phyloP scores from a whole-genome alignment of 306 rosid genomes.

The Rosa multiflora region DNA sequence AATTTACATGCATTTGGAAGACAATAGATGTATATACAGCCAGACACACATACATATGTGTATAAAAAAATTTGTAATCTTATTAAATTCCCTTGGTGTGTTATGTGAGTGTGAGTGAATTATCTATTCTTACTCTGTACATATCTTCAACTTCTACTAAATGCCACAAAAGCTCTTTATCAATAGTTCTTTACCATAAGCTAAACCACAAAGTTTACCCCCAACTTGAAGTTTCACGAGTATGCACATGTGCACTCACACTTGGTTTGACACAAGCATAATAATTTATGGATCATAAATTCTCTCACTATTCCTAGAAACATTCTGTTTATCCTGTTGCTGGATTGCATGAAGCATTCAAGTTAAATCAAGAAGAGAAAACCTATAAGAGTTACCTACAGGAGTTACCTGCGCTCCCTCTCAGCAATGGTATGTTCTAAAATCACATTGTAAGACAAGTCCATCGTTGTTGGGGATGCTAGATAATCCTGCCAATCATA shows the following conservation, averaged over 20 bases:
- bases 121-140: neutral
- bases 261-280: neutral
- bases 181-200: neutral
- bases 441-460: constrained; percentile 88
- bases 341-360: neutral
- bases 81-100: neutral
- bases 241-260: neutral
- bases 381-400: neutral
- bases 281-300: neutral
- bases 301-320: neutral
- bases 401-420: constrained; percentile 98
- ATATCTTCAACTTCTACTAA: neutral
- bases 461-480: constrained; percentile 75
- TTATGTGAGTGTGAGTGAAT: neutral
- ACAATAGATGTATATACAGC: neutral
- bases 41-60: neutral
- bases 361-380: constrained; percentile 2
- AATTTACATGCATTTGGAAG: neutral
- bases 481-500: constrained; percentile 79
- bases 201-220: constrained; percentile 1
- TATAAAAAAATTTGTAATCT: neutral
- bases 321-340: neutral
- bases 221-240: neutral
- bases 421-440: constrained; percentile 96
- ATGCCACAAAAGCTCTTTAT: neutral